Percentiles rank a stretch among this genome's conserved stretches.
phyloP scores from a whole-genome alignment of 2,329 filamentous ascomycete genomes.

The Balansia obtecta region DNA sequence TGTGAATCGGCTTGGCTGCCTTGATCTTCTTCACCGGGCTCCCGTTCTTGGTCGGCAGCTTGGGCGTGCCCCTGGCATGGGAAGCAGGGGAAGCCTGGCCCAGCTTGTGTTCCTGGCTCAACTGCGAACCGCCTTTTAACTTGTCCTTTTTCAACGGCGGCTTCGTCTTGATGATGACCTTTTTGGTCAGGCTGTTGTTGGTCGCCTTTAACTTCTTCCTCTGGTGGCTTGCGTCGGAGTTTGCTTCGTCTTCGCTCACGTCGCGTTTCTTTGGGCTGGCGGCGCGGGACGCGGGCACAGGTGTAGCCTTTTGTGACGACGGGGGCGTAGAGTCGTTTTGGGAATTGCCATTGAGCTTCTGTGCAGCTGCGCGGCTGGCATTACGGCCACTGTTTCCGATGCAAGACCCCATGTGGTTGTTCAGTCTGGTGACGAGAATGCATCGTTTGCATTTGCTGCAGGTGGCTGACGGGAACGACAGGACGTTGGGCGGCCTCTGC shows the following conservation, averaged over 20 bases:
- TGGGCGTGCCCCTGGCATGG: conserved; percentile 15
- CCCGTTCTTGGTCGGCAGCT: conserved; percentile 21
- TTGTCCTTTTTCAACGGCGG: conserved; percentile 40
- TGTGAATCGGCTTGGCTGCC: conserved; percentile 33
- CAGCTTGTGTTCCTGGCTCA: conserved; percentile 36
- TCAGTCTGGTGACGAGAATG: conserved; percentile 51
- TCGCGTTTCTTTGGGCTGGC: conserved; percentile 46
- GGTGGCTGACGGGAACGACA: conserved; percentile 52
- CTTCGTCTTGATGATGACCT: conserved; percentile 44
- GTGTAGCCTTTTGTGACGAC: conserved; percentile 50
- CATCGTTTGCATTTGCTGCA: conserved; percentile 57
- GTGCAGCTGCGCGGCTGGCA: conserved; percentile 47
- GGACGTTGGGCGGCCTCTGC: conserved; percentile 46
- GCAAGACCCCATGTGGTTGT: conserved; percentile 57
- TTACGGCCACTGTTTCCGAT: conserved; percentile 54
- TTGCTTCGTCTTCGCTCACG: conserved; percentile 41
- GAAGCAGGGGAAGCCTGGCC: conserved; percentile 15
- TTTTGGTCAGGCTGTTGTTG: conserved; percentile 30
- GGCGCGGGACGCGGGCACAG: conserved; percentile 39
- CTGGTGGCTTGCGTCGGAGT: conserved; percentile 37
- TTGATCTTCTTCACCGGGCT: conserved; percentile 31
- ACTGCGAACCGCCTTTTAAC: conserved; percentile 35
- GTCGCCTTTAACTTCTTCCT: conserved; percentile 45
- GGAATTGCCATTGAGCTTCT: conserved; percentile 48
- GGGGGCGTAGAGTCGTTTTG: conserved; percentile 46